Percentiles rank a stretch among this genome's conserved stretches.
These are phyloP conservation scores for Colletotrichum shisoi DNA, from an alignment of 2,329 filamentous ascomycete species.

Conservation along the genomic window DNA sequence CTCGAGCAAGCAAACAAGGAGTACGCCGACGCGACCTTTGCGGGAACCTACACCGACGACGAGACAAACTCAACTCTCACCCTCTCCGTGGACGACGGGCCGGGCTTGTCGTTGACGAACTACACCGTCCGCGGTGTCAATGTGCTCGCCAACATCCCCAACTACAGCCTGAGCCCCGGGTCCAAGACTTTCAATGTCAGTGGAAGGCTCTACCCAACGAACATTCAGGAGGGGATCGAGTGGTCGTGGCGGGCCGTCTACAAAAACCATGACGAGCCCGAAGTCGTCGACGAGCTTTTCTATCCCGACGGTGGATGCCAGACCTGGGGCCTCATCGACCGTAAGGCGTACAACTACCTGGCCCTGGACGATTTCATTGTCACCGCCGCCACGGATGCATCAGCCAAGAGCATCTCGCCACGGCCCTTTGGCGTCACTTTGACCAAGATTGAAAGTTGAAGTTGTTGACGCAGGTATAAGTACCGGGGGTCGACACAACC, in stretches of 20 bases:
- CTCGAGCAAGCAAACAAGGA: slow-evolving; percentile 55
- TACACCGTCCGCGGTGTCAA: slow-evolving; percentile 55
- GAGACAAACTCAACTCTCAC: slow-evolving; percentile 53
- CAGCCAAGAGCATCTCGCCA: slow-evolving; percentile 19
- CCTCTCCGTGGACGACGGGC: slow-evolving; percentile 50
- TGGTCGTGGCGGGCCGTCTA: slow-evolving; percentile 49
- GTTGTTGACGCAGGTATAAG: neutral
- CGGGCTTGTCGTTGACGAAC: slow-evolving; percentile 51
- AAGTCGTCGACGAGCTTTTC: slow-evolving; percentile 43
- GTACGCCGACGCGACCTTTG: slow-evolving; percentile 47
- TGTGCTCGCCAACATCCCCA: slow-evolving; percentile 49
- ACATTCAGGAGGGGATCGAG: slow-evolving; percentile 27
- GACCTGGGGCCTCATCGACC: slow-evolving; percentile 48
- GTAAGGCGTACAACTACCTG: slow-evolving; percentile 47
- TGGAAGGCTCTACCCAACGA: slow-evolving; percentile 31
- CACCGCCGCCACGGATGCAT: slow-evolving; percentile 7
- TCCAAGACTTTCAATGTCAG: slow-evolving; percentile 22
- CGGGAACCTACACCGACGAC: slow-evolving; percentile 51
- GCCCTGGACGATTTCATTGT: slow-evolving; percentile 48
- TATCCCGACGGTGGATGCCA: slow-evolving; percentile 46
- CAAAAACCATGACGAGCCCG: slow-evolving; percentile 40
- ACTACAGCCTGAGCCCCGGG: slow-evolving; percentile 39
- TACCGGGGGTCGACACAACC: no score
- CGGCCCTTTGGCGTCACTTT: slow-evolving; percentile 24
- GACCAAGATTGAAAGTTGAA: neutral